phyloP scores from a whole-genome alignment of 2,329 filamentous ascomycete species.

The Leptographium wingfieldii region DNA sequence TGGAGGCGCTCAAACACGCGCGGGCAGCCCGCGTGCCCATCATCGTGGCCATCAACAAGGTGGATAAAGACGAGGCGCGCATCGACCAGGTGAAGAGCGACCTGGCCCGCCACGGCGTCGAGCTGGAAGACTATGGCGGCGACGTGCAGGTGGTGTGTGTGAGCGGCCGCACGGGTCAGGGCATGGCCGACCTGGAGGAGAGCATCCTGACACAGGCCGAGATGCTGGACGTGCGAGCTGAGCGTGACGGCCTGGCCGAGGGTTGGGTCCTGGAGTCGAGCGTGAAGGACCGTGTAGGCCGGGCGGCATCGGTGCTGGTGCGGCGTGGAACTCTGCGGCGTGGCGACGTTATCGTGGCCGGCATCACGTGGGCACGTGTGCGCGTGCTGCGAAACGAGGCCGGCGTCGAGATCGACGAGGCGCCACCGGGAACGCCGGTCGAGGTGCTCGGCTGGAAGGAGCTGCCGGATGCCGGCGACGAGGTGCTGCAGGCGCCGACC shows the following conservation, averaged over 20 bases:
- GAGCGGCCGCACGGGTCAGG: conserved; percentile 84
- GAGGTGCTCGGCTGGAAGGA: conserved; percentile 93
- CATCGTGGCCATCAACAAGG: conserved; percentile 95
- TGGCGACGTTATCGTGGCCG: conserved; percentile 78
- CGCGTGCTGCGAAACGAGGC: conserved; percentile 75
- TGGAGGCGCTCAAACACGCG: conserved; percentile 93
- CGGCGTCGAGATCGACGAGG: conserved; percentile 57
- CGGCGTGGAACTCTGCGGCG: conserved; percentile 71
- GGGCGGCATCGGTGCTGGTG: conserved; percentile 78
- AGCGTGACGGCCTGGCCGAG: conserved; percentile 64
- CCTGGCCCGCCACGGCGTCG: conserved; percentile 67
- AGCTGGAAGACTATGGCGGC: conserved; percentile 89
- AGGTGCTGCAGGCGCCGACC: conserved; percentile 69
- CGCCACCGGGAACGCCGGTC: conserved; percentile 76
- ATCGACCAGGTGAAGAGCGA: conserved; percentile 80
- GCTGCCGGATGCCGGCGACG: conserved; percentile 68
- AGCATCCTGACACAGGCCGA: conserved; percentile 77
- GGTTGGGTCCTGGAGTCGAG: conserved; percentile 91
- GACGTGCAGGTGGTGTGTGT: conserved; percentile 87
- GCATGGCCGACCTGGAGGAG: conserved; percentile 88
- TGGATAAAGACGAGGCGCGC: conserved; percentile 76
- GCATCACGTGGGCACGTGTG: conserved; percentile 78
- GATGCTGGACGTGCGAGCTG: conserved; percentile 79
- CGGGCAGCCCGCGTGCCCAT: conserved; percentile 79
- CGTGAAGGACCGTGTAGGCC: conserved; percentile 64